Evolutionary conservation across 495 filamentous ascomycete species (phyloP), one percentile per base, ranked within the genome.

Genomic region (Penicillium samsonianum): DNA sequence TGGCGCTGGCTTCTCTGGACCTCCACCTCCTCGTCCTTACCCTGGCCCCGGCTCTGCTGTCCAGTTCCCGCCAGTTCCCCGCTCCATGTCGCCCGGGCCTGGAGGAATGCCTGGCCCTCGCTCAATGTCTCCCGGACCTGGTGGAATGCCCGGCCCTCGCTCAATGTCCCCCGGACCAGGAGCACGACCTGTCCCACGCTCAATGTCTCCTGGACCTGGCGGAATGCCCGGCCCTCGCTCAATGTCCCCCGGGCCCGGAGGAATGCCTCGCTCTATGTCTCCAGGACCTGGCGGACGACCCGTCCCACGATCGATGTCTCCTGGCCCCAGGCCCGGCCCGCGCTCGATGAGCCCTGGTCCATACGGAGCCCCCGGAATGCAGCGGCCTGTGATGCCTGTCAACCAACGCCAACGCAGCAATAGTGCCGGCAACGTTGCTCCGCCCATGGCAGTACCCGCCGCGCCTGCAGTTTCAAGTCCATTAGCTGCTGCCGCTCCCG

Each of bases 341-440:
- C 52, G 53, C 31, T 55, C 53, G 16, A 79, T 82, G 81, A 82
- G 80, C 51, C 82, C 82, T 19, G 79, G 75, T 22, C 78, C 77
- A 11, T 80, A 83, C 50, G 77, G 78, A 19, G 62, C 51, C 10
- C 73, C 76, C 2, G 76, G 74, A 12, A 67, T 79, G 59, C 78
- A 76, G 47, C 67, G 70, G 22, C 80, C 83, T 8, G 54, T 70
- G 17, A 78, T 74, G 60, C 75, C 75, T 10, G 60, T 62, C 25
- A 67, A 62, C 53, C 73, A 76, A 28, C 74, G 75, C n/a, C 67
- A 71, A 48, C 76, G 80, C 47, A 80, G 79, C 59, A 84, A 80
- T 65, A 82, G 79, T 48, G 77, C 80, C 8, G 74, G 79, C 20
- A 77, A 77, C 37, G 67, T 78, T 14, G 60, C 74, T 22, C 72